Evolutionary conservation across 371 early-diverging fungal genomes (phyloP), one percentile per base, ranked within the genome.

Genomic region (Mucor mucedo): DNA sequence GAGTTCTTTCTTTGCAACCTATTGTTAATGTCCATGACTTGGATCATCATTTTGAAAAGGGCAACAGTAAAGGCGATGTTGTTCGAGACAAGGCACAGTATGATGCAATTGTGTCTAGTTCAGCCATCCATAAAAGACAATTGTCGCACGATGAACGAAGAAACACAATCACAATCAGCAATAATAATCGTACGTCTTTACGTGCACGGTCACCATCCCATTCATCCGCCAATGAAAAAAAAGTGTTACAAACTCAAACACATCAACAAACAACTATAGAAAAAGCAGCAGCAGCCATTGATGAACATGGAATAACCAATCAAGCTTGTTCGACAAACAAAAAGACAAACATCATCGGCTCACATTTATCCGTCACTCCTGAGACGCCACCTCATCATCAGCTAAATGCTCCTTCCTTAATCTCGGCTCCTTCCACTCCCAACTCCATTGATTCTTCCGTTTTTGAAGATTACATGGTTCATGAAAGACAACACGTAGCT

Each of bases 351-450:
- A 5, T 21, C 30, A 7, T 29, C 21, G 47, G 47, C 3, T 27
- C 47, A 11, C 48, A 50, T 55, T 29, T 40, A 29, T 29, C 32
- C 14, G 58, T 47, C 5, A 40, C 56, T 30, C 65, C 69, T 21
- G 65, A 66, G 28, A 69, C 73, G 10, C 73, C 73, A 16, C 70
- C 73, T 29, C 48, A 61, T 39, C 58, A 58, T 40, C 62, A 65
- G 32, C 65, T 58, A 53, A 60, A 52, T 30, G 58, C 73, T 1
- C 72, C 77, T 21, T 70, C 75, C 6, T 61, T 73, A 14, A 70
- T 75, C 16, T 78, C 67, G 40, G 70, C 68, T 39, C 78, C 78
- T 28, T 75, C 78, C 9, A 75, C 78, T n/a, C 78, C 78, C 5
- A 78, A 72, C 41, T 78, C 78, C 1, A 69, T 70, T 30, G 69